Percentiles rank a stretch among this genome's conserved stretches.
Conservation (phyloP, 2,329 filamentous ascomycete genomes). For the Teratosphaeria destructans region DNA sequence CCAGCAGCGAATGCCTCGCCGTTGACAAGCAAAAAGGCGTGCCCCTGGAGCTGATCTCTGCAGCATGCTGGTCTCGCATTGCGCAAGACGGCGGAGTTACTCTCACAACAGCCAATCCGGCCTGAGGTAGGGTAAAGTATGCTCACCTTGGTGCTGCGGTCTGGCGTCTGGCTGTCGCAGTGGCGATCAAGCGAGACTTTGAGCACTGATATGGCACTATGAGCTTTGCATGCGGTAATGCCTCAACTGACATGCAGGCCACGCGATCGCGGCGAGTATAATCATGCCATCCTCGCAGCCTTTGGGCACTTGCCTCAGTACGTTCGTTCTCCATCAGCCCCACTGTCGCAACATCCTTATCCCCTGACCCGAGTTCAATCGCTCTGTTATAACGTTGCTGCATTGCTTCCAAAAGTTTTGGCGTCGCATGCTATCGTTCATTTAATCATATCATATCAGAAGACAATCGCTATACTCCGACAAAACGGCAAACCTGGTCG, state of each 20-base stretch:
- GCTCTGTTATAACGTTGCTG: not conserved
- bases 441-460: not conserved
- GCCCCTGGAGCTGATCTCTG: slow-evolving; percentile 13
- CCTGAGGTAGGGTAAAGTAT: slow-evolving; percentile 4
- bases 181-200: slow-evolving; percentile 16
- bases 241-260: not conserved
- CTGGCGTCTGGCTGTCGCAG: slow-evolving; percentile 7
- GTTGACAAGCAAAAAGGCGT: slow-evolving; percentile 6
- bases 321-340: not conserved
- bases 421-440: not conserved
- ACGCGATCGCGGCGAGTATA: not conserved
- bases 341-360: not conserved
- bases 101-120: slow-evolving; percentile 16
- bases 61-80: slow-evolving; percentile 3
- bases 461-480: not conserved
- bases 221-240: slow-evolving; percentile 5
- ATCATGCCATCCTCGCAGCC: slow-evolving; percentile 1
- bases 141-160: not conserved
- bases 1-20: slow-evolving; percentile 14
- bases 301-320: not conserved
- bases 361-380: not conserved
- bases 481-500: not conserved
- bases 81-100: slow-evolving; percentile 5
- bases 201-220: slow-evolving; percentile 11
- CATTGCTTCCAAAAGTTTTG: not conserved